Evolutionary conservation across 768 basidiomycete species (phyloP), one percentile per base, ranked within the genome.

Genomic region (Serendipita indica): DNA sequence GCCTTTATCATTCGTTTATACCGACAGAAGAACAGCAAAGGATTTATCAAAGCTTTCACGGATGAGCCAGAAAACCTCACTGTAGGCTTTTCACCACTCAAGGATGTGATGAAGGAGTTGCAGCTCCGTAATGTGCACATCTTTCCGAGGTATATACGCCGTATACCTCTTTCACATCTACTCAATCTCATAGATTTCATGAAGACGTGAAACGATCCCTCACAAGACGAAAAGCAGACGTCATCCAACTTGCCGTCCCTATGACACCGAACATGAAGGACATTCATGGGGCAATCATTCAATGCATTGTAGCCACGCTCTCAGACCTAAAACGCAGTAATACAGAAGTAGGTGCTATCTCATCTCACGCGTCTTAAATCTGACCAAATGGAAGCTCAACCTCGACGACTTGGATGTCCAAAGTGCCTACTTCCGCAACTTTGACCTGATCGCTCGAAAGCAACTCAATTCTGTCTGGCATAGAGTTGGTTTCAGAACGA

Each of bases 401-500:
- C 75, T 97, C 14, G 94, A 98, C 63, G 92, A 96, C 62, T 75
- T 98, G 60, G 91, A 80, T 25, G 79, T 98, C 46, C 88, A 96
- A 65, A 92, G 86, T 64, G 89, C 92, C 0, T 92, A 97, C 65
- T 98, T 97, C 69, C 81, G 82, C 33, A 89, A 87, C 1, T 99
- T 98, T 65, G 93, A 97, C 66, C 72, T 79, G 18, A 77, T 94
- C 54, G 91, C 97, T 2, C 81, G 93, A 2, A 79, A 81, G 32
- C 90, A 93, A 65, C 79, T 98, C 5, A 90, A 96, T 68, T 78
- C 91, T 0, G 85, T 96, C 4, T 98, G 96, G 94, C 92, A 98
- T 69, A 89, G 91, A 71, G 93, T 94, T 27, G 91, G 91, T 0
- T 83, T 89, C 0, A 84, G 80, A 61, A 98, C 93, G 3, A 91